These are phyloP conservation scores for Clonostachys rosea DNA, from an alignment of 2,329 filamentous ascomycete genomes.

Conservation along the genomic window DNA sequence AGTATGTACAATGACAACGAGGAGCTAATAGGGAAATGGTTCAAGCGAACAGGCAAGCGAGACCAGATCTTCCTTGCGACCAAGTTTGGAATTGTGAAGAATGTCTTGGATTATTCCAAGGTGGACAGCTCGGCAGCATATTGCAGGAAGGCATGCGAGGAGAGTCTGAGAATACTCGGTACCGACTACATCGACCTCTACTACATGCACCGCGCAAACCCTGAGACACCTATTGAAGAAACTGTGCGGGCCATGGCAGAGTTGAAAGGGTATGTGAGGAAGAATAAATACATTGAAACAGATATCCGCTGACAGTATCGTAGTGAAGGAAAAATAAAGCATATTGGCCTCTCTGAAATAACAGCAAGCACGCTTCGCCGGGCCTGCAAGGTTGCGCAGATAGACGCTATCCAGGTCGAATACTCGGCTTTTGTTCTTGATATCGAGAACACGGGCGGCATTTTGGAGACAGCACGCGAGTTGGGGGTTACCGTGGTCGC, in stretches of 20 bases:
- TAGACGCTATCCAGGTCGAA: constrained; percentile 48
- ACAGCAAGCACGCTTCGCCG: constrained; percentile 58
- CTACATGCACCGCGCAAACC: constrained; percentile 66
- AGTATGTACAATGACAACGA: constrained; percentile 38
- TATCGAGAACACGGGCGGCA: constrained; percentile 42
- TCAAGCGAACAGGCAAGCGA: constrained; percentile 33
- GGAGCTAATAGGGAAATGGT: constrained; percentile 40
- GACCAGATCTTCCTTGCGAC: constrained; percentile 39
- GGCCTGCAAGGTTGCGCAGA: constrained; percentile 39
- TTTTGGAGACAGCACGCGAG: constrained; percentile 47
- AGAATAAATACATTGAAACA: constrained; percentile 40
- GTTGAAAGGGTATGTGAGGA: constrained; percentile 63
- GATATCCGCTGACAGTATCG: not conserved
- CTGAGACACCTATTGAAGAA: constrained; percentile 66
- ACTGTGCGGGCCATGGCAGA: constrained; percentile 64
- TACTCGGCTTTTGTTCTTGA: constrained; percentile 49
- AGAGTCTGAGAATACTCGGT: constrained; percentile 35
- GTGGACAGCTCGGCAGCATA: constrained; percentile 12
- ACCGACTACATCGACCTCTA: constrained; percentile 61
- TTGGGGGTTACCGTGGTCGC: constrained; percentile 53
- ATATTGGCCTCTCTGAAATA: constrained; percentile 53
- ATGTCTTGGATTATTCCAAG: not conserved
- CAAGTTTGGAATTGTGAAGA: constrained; percentile 13
- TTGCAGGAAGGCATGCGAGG: constrained; percentile 11
- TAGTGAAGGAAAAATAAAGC: constrained; percentile 18